Percentiles rank a stretch among this genome's conserved stretches.
Conservation (phyloP, 805 yeast species). For the Kazachstania martiniae region DNA sequence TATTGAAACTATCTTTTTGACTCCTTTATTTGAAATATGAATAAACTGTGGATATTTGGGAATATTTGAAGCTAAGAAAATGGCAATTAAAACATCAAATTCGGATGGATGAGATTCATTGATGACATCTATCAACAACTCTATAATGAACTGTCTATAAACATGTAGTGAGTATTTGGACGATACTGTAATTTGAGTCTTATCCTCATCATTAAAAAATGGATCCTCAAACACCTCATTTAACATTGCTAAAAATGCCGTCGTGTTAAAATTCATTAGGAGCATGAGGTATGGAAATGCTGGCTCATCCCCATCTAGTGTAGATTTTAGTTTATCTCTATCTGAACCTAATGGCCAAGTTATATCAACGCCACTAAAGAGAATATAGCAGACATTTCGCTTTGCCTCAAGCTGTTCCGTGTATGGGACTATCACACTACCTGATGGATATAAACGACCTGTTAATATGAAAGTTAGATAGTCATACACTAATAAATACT, state of each 20-base stretch:
- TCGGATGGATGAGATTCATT: slow-evolving; percentile 19
- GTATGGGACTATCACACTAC: slow-evolving; percentile 32
- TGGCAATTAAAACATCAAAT: slow-evolving; percentile 33
- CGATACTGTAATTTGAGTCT: slow-evolving; percentile 10
- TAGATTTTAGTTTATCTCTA: slow-evolving; percentile 25
- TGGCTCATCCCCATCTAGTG: slow-evolving; percentile 30
- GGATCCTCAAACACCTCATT: slow-evolving; percentile 82
- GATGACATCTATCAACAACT: slow-evolving; percentile 53
- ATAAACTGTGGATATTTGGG: slow-evolving; percentile 82
- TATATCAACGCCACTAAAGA: slow-evolving; percentile 48
- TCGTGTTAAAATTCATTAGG: slow-evolving; percentile 45
- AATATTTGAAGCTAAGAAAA: slow-evolving; percentile 69
- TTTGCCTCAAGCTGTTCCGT: slow-evolving; percentile 35
- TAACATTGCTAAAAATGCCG: slow-evolving; percentile 53
- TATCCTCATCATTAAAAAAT: slow-evolving; percentile 48
- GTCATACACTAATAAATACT: slow-evolving; percentile 31
- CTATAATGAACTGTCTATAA: slow-evolving; percentile 69
- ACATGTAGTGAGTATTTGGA: slow-evolving; percentile 15
- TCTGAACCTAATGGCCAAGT: slow-evolving; percentile 34
- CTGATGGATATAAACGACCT: slow-evolving; percentile 75
- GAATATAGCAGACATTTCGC: slow-evolving; percentile 38
- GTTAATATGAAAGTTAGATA: slow-evolving; percentile 62
- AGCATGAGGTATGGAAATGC: slow-evolving; percentile 61
- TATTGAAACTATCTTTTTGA: slow-evolving; percentile 39
- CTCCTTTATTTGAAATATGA: slow-evolving; percentile 49